Conservation (phyloP, 768 basidiomycete genomes). For the Auricularia sp. region DNA sequence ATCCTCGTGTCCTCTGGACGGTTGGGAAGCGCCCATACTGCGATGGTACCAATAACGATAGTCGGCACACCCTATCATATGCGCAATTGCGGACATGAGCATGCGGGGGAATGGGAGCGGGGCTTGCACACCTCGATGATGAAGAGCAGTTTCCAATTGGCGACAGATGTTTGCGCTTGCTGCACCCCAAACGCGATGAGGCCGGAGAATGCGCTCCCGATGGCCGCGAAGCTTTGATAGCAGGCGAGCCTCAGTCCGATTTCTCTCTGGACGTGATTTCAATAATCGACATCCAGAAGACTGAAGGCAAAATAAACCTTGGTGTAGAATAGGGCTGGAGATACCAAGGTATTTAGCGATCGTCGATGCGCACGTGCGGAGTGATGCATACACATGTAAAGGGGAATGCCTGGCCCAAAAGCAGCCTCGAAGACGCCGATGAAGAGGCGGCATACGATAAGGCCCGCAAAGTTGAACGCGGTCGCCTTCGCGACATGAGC, state of each 20-base stretch:
- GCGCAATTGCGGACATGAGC: neutral
- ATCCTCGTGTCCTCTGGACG: slow-evolving; percentile 60
- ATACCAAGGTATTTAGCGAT: too few species aligned
- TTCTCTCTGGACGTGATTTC: slow-evolving; percentile 63
- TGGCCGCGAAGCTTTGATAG: slow-evolving; percentile 77
- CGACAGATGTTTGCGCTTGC: slow-evolving; percentile 29
- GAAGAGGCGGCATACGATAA: slow-evolving; percentile 42
- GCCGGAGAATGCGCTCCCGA: slow-evolving; percentile 80
- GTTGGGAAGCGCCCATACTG: slow-evolving; percentile 50
- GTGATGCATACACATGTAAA: too few species aligned
- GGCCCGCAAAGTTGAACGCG: too few species aligned
- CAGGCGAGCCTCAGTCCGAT: slow-evolving; percentile 67
- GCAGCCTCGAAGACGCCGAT: slow-evolving; percentile 70
- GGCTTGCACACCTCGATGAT: too few species aligned
- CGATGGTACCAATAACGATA: slow-evolving; percentile 48
- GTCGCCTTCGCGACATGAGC: too few species aligned
- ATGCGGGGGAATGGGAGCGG: too few species aligned
- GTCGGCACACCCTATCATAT: slow-evolving; percentile 51
- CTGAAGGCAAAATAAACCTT: too few species aligned
- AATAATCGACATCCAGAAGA: slow-evolving; percentile 29
- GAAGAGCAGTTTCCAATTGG: too few species aligned
- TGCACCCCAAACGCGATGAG: slow-evolving; percentile 73
- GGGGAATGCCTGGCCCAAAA: slow-evolving; percentile 41
- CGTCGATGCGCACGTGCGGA: too few species aligned
- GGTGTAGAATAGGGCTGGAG: too few species aligned